Percentiles rank a stretch among this genome's conserved stretches.
Conservation (phyloP, 164 flowering plant genomes). For the Euptelea pleiosperma region DNA sequence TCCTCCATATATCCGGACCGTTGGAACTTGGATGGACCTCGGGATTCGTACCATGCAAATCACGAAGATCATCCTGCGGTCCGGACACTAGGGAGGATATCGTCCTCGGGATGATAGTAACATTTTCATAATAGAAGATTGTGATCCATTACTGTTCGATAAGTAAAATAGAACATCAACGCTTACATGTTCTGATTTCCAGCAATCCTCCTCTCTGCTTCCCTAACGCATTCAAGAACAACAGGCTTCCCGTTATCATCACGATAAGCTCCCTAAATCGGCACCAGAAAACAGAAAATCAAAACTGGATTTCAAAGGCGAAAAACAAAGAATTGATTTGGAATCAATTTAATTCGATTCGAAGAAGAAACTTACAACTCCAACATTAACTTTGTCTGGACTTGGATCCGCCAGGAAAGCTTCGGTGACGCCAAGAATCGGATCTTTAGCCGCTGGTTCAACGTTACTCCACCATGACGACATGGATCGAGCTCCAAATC, state of each 20-base stretch:
- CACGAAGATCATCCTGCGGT: no score
- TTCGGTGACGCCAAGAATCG: conserved; percentile 95
- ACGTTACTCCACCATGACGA: conserved; percentile 85
- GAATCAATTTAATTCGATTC: neutral
- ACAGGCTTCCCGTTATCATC: conserved; percentile 97
- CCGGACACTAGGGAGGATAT: no score
- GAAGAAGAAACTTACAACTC: conserved; percentile 59
- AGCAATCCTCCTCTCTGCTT: conserved; percentile 83
- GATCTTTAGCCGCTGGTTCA: conserved; percentile 85
- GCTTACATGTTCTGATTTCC: conserved; percentile 83
- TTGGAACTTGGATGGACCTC: no score
- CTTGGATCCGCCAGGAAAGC: conserved; percentile 82
- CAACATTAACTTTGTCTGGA: conserved; percentile 86
- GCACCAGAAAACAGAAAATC: neutral
- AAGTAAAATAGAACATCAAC: neutral
- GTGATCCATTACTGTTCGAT: no score
- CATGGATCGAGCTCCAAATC: conserved; percentile 45
- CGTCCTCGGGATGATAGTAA: no score
- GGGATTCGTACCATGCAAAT: no score
- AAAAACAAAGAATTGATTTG: neutral
- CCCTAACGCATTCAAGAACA: conserved; percentile 89
- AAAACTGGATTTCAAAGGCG: neutral
- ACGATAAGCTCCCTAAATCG: conserved; percentile 80
- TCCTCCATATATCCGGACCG: no score
- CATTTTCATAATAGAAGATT: no score